Evolutionary conservation across 371 early-diverging fungal genomes (phyloP), one percentile per base, ranked within the genome.

Genomic region (Mortierella sp.): DNA sequence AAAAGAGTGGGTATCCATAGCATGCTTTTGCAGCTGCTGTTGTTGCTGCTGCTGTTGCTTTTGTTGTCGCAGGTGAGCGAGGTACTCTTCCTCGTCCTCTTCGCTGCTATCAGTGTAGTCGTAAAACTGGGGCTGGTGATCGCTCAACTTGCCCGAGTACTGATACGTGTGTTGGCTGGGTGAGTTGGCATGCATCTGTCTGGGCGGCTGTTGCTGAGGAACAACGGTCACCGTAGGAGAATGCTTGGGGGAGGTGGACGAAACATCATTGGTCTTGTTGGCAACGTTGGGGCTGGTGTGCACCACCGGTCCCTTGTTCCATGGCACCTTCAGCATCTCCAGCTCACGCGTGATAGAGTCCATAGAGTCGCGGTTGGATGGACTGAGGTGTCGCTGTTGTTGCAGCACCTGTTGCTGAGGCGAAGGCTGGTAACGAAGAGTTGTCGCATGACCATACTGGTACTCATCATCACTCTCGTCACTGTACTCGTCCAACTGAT

Each of bases 261-360:
- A 53, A 3, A 42, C 16, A 16, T 42, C 42, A 38, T 38, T 38
- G 3, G 42, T 16, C 42, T 42, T 42, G 48, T 2, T 49, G 27
- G 3, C 39, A 42, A 2, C 21, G 39, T 23, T 23, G 58, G 28
- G 39, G 53, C 8, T 16, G 28, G 48, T 53, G 58, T 51, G 62
- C 6, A 42, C 54, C 9, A 34, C 28, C 26, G 58, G 42, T 24
- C 45, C 43, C 34, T 66, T 78, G 61, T 78, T 70, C 78, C 71
- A 70, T 0, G 78, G 78, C 7, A 78, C 78, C 38, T 70, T 70
- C 59, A 78, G 8, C 67, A 78, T 34, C 61, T 78, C 78, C n/a
- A 78, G 64, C 53, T 78, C 78, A 16, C 71, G 66, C 7, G 78
- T 78, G 48, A 78, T 78, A 41, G 78, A 78, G 34, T 78, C 78